These are phyloP conservation scores for Neonectria magnoliae DNA, from an alignment of 2,329 filamentous ascomycete species.

Conservation along the genomic window DNA sequence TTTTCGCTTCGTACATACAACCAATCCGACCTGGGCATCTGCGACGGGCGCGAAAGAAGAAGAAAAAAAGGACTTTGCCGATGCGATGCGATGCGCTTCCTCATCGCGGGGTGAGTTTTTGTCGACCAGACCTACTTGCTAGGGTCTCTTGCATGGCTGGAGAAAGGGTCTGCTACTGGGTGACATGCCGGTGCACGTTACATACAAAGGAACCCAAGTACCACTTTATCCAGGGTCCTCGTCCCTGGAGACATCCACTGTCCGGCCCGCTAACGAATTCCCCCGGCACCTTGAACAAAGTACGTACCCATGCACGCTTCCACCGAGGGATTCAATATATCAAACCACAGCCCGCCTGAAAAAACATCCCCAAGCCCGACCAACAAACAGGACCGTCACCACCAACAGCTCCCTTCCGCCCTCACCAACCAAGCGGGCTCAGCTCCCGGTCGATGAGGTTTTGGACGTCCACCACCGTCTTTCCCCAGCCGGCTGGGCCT, in stretches of 20 bases:
- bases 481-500: constrained; percentile 38
- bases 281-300: not conserved
- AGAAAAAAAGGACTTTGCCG: not conserved
- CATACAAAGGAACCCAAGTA: not conserved
- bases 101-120: not conserved
- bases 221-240: not conserved
- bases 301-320: constrained; percentile 1
- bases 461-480: constrained; percentile 15
- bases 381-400: not conserved
- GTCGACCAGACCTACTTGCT: not conserved
- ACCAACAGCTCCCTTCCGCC: not conserved
- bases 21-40: not conserved
- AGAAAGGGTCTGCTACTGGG: not conserved
- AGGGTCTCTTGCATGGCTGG: not conserved
- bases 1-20: not conserved
- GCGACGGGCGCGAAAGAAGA: not conserved
- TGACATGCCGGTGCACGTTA: not conserved
- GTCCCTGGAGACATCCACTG: not conserved
- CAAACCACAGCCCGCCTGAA: constrained; percentile 3
- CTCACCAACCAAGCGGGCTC: constrained; percentile 3
- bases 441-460: constrained; percentile 25
- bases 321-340: constrained; percentile 13
- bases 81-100: not conserved
- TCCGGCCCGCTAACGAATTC: constrained; percentile 18
- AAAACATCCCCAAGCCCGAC: not conserved